Conservation (phyloP, 1,139 yeast species). For the Protomyces lactucae-debilis region DNA sequence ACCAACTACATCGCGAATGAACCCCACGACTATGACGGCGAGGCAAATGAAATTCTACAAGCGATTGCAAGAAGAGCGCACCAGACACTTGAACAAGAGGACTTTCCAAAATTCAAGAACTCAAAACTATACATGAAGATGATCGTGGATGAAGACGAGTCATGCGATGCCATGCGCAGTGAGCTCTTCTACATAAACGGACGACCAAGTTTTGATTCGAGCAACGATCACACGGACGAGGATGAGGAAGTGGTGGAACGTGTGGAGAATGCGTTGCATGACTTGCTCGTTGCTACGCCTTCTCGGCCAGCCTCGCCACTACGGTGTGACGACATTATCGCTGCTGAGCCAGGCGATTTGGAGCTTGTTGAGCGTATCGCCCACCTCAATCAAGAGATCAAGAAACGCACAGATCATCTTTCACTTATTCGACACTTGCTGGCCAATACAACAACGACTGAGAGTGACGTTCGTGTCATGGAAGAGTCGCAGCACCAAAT, state of each 20-base stretch:
- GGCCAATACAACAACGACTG: constrained; percentile 69
- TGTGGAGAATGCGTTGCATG: background rate
- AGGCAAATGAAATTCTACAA: constrained; percentile 35
- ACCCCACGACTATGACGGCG: constrained; percentile 29
- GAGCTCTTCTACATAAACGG: no score
- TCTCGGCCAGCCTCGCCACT: no score
- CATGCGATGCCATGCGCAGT: background rate
- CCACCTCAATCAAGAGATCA: constrained; percentile 54
- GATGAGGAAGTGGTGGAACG: background rate
- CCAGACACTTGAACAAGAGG: constrained; percentile 36
- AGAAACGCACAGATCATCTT: constrained; percentile 54
- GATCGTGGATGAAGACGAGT: constrained; percentile 9
- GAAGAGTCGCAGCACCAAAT: constrained; percentile 62
- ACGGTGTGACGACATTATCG: constrained; percentile 32
- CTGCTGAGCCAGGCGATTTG: constrained; percentile 67
- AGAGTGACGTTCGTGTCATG: constrained; percentile 62
- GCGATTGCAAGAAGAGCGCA: constrained; percentile 32
- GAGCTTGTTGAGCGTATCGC: constrained; percentile 64
- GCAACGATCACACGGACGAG: background rate
- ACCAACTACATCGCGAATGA: constrained; percentile 26
- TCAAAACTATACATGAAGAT: constrained; percentile 32
- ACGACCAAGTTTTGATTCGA: background rate
- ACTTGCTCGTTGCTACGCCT: background rate
- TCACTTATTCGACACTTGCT: constrained; percentile 60
- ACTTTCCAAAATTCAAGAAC: constrained; percentile 39